Evolutionary conservation across 306 rosid genomes (phyloP), one percentile per base, ranked within the genome.

Genomic region (Adenanthera pavonina): DNA sequence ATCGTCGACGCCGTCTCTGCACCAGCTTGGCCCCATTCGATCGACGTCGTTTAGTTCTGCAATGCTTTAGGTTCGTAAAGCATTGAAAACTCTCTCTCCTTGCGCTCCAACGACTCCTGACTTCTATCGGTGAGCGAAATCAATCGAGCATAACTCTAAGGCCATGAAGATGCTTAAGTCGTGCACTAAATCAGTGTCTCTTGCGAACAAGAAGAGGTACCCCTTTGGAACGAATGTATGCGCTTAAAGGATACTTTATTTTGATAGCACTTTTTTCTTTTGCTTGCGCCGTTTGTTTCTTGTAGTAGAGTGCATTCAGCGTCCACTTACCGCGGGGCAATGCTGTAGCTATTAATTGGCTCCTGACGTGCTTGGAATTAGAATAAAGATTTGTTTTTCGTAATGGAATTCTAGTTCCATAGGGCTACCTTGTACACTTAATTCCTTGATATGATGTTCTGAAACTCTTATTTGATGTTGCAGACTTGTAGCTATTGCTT

Each of bases 141-240:
- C 25, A 62, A 48, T 46, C 35, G 9, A 48, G 30, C 8, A 10
- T 46, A 61, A 34, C 33, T 57, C 44, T 48, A 62, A 19, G 36
- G 20, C 49, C 43, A 77, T 35, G 80, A 62, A 77, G 80, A 48
- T 12, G 30, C 54, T 57, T 14, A 3, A 61, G 19, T 10, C 56
- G 9, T 3, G 69, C 40, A 19, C 69, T 17, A 8, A 73, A 8
- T 15, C 69, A 25, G 47, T 54, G 20, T n/a, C 78, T n/a, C 0
- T 43, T 38, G 34, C 49, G 5, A 74, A 53, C 78, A 56, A 56
- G 54, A 76, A 76, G 56, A 76, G 79, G 79, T 76, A 46, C 43
- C n/a, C 48, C 19, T 38, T 38, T 56, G 34, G 44, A 40, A 40
- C 47, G 1, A 3, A 34, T 35, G n/a, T 73, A 25, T 73, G 34